phyloP scores from a whole-genome alignment of 768 basidiomycete species.

The Panus rudis region DNA sequence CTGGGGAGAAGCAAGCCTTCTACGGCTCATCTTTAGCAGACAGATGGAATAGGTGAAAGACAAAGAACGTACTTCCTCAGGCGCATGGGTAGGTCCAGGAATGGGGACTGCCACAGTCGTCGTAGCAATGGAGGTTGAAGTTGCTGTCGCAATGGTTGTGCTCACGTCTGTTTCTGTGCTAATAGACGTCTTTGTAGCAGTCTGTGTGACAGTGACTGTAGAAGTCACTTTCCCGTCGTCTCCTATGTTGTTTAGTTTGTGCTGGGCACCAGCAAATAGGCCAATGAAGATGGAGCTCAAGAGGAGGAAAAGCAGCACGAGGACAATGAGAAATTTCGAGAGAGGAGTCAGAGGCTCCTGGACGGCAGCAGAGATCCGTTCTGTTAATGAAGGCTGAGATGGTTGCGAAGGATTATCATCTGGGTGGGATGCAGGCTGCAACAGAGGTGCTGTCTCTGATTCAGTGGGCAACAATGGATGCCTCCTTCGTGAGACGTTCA shows the following conservation, averaged over 20 bases:
- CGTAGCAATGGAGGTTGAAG: constrained; percentile 31
- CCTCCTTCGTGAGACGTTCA: no score
- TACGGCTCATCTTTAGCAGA: constrained; percentile 20
- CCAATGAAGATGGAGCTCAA: constrained; percentile 87
- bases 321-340: constrained; percentile 72
- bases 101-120: constrained; percentile 35
- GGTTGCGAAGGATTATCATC: constrained; percentile 25
- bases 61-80: constrained; percentile 40
- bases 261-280: constrained; percentile 84
- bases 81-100: constrained; percentile 45
- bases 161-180: constrained; percentile 20
- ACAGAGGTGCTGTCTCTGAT: constrained; percentile 59
- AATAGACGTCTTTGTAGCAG: constrained; percentile 18
- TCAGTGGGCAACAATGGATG: not conserved
- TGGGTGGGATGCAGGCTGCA: constrained; percentile 43
- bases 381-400: constrained; percentile 30
- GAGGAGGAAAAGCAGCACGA: constrained; percentile 72
- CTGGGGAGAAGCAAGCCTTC: constrained; percentile 65
- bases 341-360: constrained; percentile 79
- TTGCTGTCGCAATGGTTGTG: constrained; percentile 29
- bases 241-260: constrained; percentile 54
- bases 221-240: constrained; percentile 30
- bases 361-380: constrained; percentile 48
- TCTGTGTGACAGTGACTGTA: constrained; percentile 35
- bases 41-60: not conserved